Evolutionary conservation across 768 basidiomycete genomes (phyloP).

Genomic region (Podaxis pistillaris): DNA sequence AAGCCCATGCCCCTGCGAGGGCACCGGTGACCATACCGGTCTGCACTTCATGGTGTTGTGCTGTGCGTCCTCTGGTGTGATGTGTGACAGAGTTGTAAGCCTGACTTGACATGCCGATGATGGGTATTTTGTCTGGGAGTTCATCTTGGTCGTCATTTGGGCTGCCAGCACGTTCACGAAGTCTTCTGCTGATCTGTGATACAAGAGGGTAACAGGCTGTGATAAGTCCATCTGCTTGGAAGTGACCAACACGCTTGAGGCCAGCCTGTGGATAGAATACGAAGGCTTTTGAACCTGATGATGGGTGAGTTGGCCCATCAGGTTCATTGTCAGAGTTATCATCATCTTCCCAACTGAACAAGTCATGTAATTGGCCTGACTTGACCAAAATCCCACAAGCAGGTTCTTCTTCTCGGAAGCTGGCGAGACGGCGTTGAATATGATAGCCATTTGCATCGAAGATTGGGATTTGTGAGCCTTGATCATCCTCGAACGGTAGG

Average conservation of each 20-base stretch:
- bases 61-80: not conserved
- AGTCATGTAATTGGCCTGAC: not conserved
- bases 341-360: not conserved
- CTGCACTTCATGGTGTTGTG: slow-evolving; percentile 15
- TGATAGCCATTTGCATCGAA: not conserved
- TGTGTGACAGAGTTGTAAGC: slow-evolving; percentile 16
- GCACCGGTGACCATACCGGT: slow-evolving; percentile 2
- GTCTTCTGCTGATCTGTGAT: not conserved
- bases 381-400: not conserved
- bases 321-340: not conserved
- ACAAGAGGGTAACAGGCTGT: not conserved
- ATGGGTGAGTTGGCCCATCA: too few species aligned
- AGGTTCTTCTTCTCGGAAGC: not conserved
- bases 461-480: not conserved
- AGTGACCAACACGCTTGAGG: not conserved
- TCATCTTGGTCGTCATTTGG: too few species aligned
- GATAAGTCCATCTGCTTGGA: not conserved
- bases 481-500: not conserved
- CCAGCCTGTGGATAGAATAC: not conserved
- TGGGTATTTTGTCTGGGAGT: too few species aligned
- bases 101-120: not conserved
- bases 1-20: slow-evolving; percentile 4
- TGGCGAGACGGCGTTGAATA: not conserved
- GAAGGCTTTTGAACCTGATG: not conserved
- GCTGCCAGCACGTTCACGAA: not conserved